Percentiles rank a stretch among this genome's conserved stretches.
Evolutionary conservation across 2,329 filamentous ascomycete species (phyloP).

Genomic region (Neonectria ditissima): DNA sequence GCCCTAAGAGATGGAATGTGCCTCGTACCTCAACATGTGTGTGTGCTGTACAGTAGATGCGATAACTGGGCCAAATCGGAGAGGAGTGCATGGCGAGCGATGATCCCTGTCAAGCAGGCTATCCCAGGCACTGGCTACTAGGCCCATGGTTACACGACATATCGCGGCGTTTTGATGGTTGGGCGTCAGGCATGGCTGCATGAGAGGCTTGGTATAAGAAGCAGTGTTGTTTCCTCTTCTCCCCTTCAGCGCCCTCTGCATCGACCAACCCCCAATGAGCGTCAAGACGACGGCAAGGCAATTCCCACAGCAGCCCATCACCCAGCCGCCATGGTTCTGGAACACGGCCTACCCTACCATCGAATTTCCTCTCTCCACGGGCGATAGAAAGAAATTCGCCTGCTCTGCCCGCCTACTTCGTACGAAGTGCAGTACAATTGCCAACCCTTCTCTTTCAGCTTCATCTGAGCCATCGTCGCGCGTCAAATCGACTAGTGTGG

Average conservation of each 20-base stretch:
- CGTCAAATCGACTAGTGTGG: constrained; percentile 24
- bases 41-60: constrained; percentile 19
- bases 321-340: constrained; percentile 15
- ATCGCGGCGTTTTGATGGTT: constrained; percentile 26
- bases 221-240: constrained; percentile 46
- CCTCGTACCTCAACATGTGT: constrained; percentile 23
- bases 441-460: background rate
- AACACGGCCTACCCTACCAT: constrained; percentile 7
- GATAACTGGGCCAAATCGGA: constrained; percentile 13
- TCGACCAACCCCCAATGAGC: constrained; percentile 30
- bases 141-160: constrained; percentile 29
- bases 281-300: constrained; percentile 24
- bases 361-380: background rate
- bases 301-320: constrained; percentile 22
- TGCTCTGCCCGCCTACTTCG: constrained; percentile 7
- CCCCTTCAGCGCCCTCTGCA: constrained; percentile 33
- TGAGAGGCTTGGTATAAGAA: constrained; percentile 25
- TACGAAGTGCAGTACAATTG: background rate
- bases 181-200: constrained; percentile 33
- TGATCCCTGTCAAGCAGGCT: constrained; percentile 17
- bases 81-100: constrained; percentile 12
- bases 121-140: constrained; percentile 5
- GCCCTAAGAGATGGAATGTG: constrained; percentile 3
- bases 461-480: constrained; percentile 19
- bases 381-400: constrained; percentile 6